phyloP scores from a whole-genome alignment of 2,329 filamentous ascomycete genomes.

The Trichoderma sp. region DNA sequence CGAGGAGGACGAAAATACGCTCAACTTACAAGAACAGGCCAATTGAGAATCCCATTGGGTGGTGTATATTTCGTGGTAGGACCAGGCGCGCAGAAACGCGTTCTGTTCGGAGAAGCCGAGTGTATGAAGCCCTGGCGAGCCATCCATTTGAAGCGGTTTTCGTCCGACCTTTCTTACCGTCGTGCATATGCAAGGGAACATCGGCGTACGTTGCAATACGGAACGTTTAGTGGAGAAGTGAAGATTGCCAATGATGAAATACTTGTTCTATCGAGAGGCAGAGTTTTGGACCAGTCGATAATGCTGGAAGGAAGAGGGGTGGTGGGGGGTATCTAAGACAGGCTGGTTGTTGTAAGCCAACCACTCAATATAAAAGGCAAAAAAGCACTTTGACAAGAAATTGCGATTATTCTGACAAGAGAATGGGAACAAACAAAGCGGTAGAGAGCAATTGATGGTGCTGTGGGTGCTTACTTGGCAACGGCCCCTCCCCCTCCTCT shows the following conservation, averaged over 20 bases:
- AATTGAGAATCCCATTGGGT: not conserved
- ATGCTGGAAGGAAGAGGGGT: not conserved
- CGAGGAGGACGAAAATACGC: not conserved
- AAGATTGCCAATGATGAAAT: not conserved
- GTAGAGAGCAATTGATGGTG: not conserved
- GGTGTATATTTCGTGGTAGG: not conserved
- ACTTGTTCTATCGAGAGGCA: not conserved
- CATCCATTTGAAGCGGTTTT: not conserved
- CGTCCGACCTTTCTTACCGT: not conserved
- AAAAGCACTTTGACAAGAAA: not conserved
- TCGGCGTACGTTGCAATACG: not conserved
- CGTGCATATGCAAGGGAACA: not conserved
- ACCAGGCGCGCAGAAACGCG: not conserved
- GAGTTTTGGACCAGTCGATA: not conserved
- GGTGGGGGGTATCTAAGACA: not conserved
- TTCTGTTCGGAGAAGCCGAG: not conserved
- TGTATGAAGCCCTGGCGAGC: not conserved
- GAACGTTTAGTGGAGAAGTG: not conserved
- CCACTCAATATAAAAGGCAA: not conserved
- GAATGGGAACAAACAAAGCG: not conserved
- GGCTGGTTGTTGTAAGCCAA: not conserved
- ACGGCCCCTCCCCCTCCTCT: too few species aligned
- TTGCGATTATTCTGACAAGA: not conserved
- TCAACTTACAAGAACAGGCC: not conserved
- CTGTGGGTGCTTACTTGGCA: not conserved